Percentiles rank a stretch among this genome's conserved stretches.
Conservation (phyloP, 176 grass and related monocot species). For the Triticum monococcum region DNA sequence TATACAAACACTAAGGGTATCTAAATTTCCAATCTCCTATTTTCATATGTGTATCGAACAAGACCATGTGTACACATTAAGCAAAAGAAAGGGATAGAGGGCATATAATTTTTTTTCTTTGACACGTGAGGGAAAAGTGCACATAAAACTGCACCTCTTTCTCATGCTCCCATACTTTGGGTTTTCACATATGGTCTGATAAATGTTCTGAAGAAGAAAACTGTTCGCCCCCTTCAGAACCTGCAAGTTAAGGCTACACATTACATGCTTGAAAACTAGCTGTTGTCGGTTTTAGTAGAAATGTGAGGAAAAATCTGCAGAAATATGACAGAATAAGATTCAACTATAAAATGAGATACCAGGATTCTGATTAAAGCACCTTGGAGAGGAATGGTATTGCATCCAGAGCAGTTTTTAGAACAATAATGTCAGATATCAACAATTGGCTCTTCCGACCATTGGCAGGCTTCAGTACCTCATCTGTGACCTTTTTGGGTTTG, state of each 20-base stretch:
- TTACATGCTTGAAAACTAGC: slow-evolving; percentile 24
- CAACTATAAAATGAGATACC: not conserved
- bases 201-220: slow-evolving; percentile 88
- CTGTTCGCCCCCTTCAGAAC: slow-evolving; percentile 90
- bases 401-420: slow-evolving; percentile 95
- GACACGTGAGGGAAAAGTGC: not conserved
- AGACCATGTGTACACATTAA: not conserved
- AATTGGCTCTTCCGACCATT: slow-evolving; percentile 85
- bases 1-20: not conserved
- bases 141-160: slow-evolving; percentile 62
- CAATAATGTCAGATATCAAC: slow-evolving; percentile 90
- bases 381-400: slow-evolving; percentile 89
- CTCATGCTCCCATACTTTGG: slow-evolving; percentile 75
- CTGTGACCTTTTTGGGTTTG: slow-evolving; percentile 72
- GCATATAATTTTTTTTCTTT: slow-evolving; percentile 15
- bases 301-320: not conserved
- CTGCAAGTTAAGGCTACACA: slow-evolving; percentile 35
- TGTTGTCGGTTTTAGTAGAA: slow-evolving; percentile 13
- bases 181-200: slow-evolving; percentile 88
- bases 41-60: not conserved
- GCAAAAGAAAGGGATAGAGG: not conserved
- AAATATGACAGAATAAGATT: slow-evolving; percentile 18
- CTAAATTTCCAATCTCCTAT: not conserved
- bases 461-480: slow-evolving; percentile 61
- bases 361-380: slow-evolving; percentile 31